Base-by-base conservation (phyloP, 2,329 filamentous ascomycete genomes). In the Paracoccidioides lutzii region DNA sequence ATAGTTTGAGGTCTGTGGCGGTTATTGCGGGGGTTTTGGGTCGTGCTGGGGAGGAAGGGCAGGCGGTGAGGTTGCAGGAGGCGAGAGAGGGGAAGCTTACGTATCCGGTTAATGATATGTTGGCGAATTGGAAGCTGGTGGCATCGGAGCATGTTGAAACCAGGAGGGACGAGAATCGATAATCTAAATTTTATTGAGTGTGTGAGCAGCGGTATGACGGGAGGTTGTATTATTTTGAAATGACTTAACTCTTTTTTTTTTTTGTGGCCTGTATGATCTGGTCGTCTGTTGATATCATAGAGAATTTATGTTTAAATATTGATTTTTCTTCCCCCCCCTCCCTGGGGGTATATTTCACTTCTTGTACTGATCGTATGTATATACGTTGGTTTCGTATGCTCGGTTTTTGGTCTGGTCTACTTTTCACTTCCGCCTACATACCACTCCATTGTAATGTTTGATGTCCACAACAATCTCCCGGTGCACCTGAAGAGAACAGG, bases 11-110 rank as follows among this genome's bases (percentile, higher is more conserved):
- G 58, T 84, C 85, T 61, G 80, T 90, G 52, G 82, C 85, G 63
- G 78, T 96, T 58, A 88, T 98, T 63, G 87, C 84, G 3, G 90
- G 90, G 54, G 84, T 93, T 1, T 78, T 98, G 41, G 91, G 90
- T 43, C 81, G 86, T 53, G 93, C 93, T 0, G 93, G 88, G 8
- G 77, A 95, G 73, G 76, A 80, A 53, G 93, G 93, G 41, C 84
- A 90, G 66, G 71, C 76, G 63, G 78, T 80, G 58, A 81, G 91
- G 55, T 72, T 87, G 45, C 75, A 76, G 43, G 79, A 79, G 46
- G 88, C 89, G 1, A 66, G 74, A 52, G 65, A 72, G 15, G 88
- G 88, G 32, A 65, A 73, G 4, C 76, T 87, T n/a, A 78, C 82
- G 3, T 94, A 79, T 14, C 30, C 45, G 12, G 10, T 33, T 10